Percentiles rank a stretch among this genome's conserved stretches.
Evolutionary conservation across 352 stramenopile genomes (phyloP).

Genomic region (Globisporangium perplexum): DNA sequence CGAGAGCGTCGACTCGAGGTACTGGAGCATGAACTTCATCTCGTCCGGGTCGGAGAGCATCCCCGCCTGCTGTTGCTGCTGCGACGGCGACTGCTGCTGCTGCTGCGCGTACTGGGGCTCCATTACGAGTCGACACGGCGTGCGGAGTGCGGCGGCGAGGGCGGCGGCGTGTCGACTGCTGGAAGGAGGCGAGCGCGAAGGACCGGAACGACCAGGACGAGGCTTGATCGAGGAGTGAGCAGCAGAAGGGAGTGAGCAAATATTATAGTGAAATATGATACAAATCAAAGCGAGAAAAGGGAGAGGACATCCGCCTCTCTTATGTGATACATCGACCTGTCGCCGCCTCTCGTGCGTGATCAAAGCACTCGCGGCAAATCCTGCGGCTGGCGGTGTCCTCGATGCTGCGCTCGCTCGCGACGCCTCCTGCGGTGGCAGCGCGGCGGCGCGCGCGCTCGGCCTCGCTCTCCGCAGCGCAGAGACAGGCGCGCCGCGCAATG

Average conservation of each 20-base stretch:
- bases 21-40: conserved; percentile 65
- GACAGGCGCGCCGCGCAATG: conserved; percentile 16
- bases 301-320: too few relatives aligned
- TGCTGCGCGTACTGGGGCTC: neutral
- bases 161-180: too few relatives aligned
- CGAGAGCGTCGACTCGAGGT: conserved; percentile 48
- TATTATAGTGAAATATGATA: too few relatives aligned
- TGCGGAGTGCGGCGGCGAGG: too few relatives aligned
- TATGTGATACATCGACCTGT: neutral
- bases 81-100: neutral
- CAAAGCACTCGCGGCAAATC: neutral
- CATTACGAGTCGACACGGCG: neutral
- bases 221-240: too few relatives aligned
- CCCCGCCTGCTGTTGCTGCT: neutral
- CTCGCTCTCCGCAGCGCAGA: neutral
- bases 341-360: neutral
- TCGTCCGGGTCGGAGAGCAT: conserved; percentile 22
- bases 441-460: conserved; percentile 3
- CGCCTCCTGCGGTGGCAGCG: neutral
- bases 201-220: neutral
- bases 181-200: neutral
- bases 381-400: neutral
- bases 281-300: too few relatives aligned
- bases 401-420: neutral
- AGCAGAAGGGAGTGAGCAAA: too few relatives aligned